Conservation (phyloP, 1,284 basidiomycete species). For the Ustilago crameri region DNA sequence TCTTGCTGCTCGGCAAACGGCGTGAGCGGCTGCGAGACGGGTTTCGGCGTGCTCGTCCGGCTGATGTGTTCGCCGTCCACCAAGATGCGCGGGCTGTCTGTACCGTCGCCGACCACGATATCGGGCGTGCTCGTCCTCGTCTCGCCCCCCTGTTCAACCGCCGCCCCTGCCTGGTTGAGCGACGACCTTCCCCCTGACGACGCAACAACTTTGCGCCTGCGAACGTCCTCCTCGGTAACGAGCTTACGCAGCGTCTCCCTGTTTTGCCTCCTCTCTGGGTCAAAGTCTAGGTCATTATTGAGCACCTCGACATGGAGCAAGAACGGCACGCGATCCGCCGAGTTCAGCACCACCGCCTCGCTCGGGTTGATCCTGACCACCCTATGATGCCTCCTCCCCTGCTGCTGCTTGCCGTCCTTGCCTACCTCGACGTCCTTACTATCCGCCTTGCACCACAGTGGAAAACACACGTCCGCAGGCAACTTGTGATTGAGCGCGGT, state of each 20-base stretch:
- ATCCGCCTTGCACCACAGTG: conserved; percentile 81
- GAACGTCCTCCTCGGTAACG: conserved; percentile 76
- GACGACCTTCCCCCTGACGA: conserved; percentile 21
- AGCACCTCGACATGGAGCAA: conserved; percentile 92
- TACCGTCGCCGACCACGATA: background rate
- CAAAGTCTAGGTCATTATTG: conserved; percentile 91
- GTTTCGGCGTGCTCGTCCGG: conserved; percentile 21
- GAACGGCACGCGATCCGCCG: conserved; percentile 94
- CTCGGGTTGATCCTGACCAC: conserved; percentile 97
- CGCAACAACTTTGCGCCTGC: conserved; percentile 61
- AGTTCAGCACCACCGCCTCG: conserved; percentile 97
- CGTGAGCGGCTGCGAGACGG: conserved; percentile 26
- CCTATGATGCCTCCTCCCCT: conserved; percentile 79
- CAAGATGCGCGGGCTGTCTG: background rate
- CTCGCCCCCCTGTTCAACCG: conserved; percentile 7
- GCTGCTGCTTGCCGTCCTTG: conserved; percentile 3
- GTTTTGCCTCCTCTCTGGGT: conserved; percentile 84
- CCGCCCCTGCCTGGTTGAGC: conserved; percentile 12
- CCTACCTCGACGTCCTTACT: conserved; percentile 32
- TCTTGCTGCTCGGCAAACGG: conserved; percentile 20
- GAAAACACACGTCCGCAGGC: conserved; percentile 90
- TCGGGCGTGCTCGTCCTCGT: conserved; percentile 13
- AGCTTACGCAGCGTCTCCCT: conserved; percentile 83
- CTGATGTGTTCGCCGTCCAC: conserved; percentile 3
- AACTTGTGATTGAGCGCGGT: conserved; percentile 95